Evolutionary conservation across 148 eudicot genomes (phyloP).

Genomic region (Chenopodium album): DNA sequence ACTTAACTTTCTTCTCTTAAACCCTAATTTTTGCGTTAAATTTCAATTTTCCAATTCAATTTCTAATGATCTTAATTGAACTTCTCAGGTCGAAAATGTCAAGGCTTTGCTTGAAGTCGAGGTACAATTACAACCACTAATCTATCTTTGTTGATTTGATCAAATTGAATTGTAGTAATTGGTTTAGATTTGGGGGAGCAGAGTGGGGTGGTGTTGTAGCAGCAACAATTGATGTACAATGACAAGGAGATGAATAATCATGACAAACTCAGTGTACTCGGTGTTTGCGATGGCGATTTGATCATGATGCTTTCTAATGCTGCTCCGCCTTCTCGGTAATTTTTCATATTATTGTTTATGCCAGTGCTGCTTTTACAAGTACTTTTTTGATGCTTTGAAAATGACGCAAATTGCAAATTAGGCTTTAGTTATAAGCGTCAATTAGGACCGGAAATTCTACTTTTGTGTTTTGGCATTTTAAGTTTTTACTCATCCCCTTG

Average conservation of each 20-base stretch:
- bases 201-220: slow-evolving; percentile 76
- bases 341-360: too few relatives aligned
- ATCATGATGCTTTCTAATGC: slow-evolving; percentile 81
- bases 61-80: neutral
- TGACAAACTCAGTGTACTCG: slow-evolving; percentile 72
- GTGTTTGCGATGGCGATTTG: slow-evolving; percentile 85
- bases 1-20: neutral
- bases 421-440: too few relatives aligned
- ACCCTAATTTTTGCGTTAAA: slow-evolving; percentile 29
- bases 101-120: slow-evolving; percentile 97
- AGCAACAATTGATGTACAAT: slow-evolving; percentile 76
- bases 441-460: too few relatives aligned
- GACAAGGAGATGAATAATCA: slow-evolving; percentile 88
- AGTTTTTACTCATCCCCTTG: too few relatives aligned
- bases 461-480: too few relatives aligned
- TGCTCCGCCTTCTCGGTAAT: slow-evolving; percentile 31
- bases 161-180: neutral
- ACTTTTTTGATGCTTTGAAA: too few relatives aligned
- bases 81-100: slow-evolving; percentile 74
- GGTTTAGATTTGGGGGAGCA: slow-evolving; percentile 16
- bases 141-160: neutral
- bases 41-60: neutral
- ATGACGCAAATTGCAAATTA: too few relatives aligned
- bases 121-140: slow-evolving; percentile 31
- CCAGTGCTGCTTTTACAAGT: too few relatives aligned